These are phyloP conservation scores for Capsella bursapastoris DNA, from an alignment of 345 rosid species.

Conservation along the genomic window DNA sequence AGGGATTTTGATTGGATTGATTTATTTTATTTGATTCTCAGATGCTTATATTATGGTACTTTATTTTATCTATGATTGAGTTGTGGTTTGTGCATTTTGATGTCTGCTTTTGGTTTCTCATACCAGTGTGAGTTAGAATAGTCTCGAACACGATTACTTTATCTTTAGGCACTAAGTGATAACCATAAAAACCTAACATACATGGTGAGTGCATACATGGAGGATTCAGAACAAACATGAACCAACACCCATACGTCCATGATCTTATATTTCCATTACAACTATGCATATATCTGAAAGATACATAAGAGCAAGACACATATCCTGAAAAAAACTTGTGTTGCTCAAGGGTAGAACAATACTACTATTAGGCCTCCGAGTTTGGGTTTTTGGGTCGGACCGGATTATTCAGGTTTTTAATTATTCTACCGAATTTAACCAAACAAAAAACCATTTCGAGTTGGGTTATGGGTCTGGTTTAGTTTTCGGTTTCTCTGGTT, in stretches of 20 bases:
- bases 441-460: too few species aligned
- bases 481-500: too few species aligned
- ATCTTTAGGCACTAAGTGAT: not conserved
- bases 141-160: not conserved
- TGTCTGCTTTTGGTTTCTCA: not conserved
- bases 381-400: too few species aligned
- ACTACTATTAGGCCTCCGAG: too few species aligned
- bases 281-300: not conserved
- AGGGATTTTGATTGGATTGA: conserved; percentile 38
- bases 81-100: conserved; percentile 12
- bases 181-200: not conserved
- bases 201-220: not conserved
- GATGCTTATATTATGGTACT: conserved; percentile 11
- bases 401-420: too few species aligned
- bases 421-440: too few species aligned
- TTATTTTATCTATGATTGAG: not conserved
- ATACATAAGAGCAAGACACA: not conserved
- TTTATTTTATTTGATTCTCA: conserved; percentile 16
- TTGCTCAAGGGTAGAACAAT: not conserved
- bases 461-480: too few species aligned
- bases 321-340: not conserved
- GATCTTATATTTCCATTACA: too few species aligned
- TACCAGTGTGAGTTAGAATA: not conserved
- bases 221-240: too few species aligned
- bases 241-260: too few species aligned